A percentile compares a stretch with the other conserved stretches of the same genome.
Conservation (phyloP, 352 stramenopile genomes). For the Globisporangium polare region DNA sequence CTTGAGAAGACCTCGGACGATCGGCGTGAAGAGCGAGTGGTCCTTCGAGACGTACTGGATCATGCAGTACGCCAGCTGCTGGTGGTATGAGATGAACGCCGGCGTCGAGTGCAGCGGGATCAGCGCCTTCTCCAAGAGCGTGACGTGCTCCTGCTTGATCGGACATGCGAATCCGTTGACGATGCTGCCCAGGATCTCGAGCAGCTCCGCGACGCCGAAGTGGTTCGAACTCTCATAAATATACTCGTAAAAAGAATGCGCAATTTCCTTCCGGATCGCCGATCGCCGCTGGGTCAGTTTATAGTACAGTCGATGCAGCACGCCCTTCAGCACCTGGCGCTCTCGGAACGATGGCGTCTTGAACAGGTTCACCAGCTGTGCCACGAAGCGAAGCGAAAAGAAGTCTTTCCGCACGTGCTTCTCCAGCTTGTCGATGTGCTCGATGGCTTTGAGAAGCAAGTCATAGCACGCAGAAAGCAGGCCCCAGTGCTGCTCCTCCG, state of each 20-base stretch:
- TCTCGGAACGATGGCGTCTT: slow-evolving; percentile 88
- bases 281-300: slow-evolving; percentile 87
- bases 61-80: slow-evolving; percentile 88
- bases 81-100: slow-evolving; percentile 85
- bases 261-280: slow-evolving; percentile 86
- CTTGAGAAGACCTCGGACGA: slow-evolving; percentile 72
- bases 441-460: slow-evolving; percentile 78
- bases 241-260: slow-evolving; percentile 89
- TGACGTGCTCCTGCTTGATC: slow-evolving; percentile 89
- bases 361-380: slow-evolving; percentile 79
- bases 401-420: slow-evolving; percentile 86
- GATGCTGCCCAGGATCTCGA: slow-evolving; percentile 87
- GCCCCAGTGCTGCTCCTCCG: slow-evolving; percentile 79
- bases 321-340: slow-evolving; percentile 79
- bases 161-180: slow-evolving; percentile 88
- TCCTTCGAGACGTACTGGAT: slow-evolving; percentile 89
- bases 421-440: slow-evolving; percentile 88
- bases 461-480: slow-evolving; percentile 80
- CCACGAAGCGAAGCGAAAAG: slow-evolving; percentile 76
- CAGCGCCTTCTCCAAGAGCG: slow-evolving; percentile 75
- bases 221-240: slow-evolving; percentile 91
- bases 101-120: slow-evolving; percentile 84
- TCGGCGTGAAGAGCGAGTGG: slow-evolving; percentile 79
- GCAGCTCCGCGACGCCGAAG: slow-evolving; percentile 83
- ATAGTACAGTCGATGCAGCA: slow-evolving; percentile 88